These are phyloP conservation scores for Botrytis elliptica DNA, from an alignment of 2,329 filamentous ascomycete genomes.

Conservation along the genomic window DNA sequence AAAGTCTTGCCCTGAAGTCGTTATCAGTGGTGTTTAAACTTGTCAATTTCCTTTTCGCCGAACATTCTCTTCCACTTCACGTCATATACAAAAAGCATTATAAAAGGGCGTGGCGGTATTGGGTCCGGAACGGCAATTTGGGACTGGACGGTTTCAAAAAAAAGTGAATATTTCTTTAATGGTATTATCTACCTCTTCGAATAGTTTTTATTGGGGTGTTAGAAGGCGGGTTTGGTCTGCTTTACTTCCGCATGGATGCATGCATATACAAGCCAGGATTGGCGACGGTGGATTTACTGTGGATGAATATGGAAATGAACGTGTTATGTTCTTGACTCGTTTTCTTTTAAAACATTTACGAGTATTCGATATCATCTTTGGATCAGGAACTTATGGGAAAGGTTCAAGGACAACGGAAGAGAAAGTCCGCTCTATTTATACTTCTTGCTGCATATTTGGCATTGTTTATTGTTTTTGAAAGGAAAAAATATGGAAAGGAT, in stretches of 20 bases:
- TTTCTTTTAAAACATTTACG: slow-evolving; percentile 12
- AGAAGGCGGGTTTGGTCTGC: slow-evolving; percentile 9
- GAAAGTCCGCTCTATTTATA: slow-evolving; percentile 12
- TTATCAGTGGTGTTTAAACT: slow-evolving; percentile 35
- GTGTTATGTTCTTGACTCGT: background rate
- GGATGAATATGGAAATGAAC: background rate
- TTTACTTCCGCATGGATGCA: slow-evolving; percentile 13
- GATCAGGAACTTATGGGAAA: background rate
- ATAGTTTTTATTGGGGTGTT: slow-evolving; percentile 7
- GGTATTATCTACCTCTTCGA: slow-evolving; percentile 1
- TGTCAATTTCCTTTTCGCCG: slow-evolving; percentile 1
- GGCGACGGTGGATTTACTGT: slow-evolving; percentile 13
- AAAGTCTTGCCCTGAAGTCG: slow-evolving; percentile 32
- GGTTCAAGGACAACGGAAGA: background rate
- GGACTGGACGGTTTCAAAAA: slow-evolving; percentile 7
- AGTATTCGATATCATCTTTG: background rate
- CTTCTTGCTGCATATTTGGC: slow-evolving; percentile 14
- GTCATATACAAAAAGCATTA: slow-evolving; percentile 21
- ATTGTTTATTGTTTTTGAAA: slow-evolving; percentile 4
- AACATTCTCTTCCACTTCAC: slow-evolving; percentile 20
- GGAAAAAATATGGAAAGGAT: slow-evolving; percentile 16
- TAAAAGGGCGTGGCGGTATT: slow-evolving; percentile 21
- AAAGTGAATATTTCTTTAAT: slow-evolving; percentile 20
- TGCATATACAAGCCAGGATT: slow-evolving; percentile 18
- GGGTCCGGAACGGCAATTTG: slow-evolving; percentile 13